Evolutionary conservation across 1,139 yeast species (phyloP), one percentile per base, ranked within the genome.

Genomic region (Yamadazyma buinensis): DNA sequence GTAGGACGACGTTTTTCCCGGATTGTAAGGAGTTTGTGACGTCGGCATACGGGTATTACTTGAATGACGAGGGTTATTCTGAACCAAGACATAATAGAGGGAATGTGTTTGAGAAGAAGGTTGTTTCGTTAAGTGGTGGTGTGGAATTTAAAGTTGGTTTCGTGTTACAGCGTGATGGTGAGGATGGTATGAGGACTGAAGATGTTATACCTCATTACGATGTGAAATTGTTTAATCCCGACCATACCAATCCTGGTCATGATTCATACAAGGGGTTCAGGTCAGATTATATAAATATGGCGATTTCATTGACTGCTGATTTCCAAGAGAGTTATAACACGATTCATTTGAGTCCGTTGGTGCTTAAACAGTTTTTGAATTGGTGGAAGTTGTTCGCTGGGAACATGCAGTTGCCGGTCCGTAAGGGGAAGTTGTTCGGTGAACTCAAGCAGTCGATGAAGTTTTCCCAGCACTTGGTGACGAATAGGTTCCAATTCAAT

Each of bases 161-260:
- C 41, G 59, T 72, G 11, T 70, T 83, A 37, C 78, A 82, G 50
- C 61, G 87, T 36, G 47, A 48, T 12, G 17, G 25, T 9, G 33
- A 33, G 4, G 15, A 31, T 4, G 28, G 29, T 2, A 9, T 24
- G 2, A 27, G 10, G 11, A 71, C 84, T 0, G 64, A 67, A 18
- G 62, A 75, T 1, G 77, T 79, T 41, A 67, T 58, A 22, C 87
- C 94, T 0, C 97, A 90, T 55, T 83, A 81, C 54, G 77, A 81
- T 4, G 70, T 88, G 7, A 60, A 73, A 18, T 57, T 87, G 26
- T 67, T 61, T 35, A 77, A 83, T 49, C 96, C 96, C 0, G 65
- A 75, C 4, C 76, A 51, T 49, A 75, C 84, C 4, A 48, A 64
- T 9, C 54, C 59, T 2, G 57, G 52, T 0, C 52, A 61, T 41